Base-by-base conservation (phyloP, 2,329 filamentous ascomycete genomes). In the Pochonia chlamydosporia region DNA sequence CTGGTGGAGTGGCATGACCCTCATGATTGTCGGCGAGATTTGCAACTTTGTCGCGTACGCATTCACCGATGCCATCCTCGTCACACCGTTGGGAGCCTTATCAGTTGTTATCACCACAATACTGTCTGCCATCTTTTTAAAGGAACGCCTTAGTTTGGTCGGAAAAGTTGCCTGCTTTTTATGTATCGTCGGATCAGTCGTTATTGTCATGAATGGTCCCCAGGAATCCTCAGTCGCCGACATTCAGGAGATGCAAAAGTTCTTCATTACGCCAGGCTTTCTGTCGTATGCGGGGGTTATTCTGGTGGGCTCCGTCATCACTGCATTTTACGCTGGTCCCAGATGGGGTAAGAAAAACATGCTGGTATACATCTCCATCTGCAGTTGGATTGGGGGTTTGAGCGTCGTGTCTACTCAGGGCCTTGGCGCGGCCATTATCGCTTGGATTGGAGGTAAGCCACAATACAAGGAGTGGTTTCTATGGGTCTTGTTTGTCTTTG, bases 391-490 rank as follows among this genome's bases (percentile, higher is more conserved):
- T 51, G 93, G 93, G 54, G 93, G 91, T 1, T 73, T 97, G 61
- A 96, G 90, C 68, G 93, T 97, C 8, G 93, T 97, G 46, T 87
- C 89, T 14, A 97, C 91, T 3, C 92, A 97, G 67, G 93, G 93
- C 16, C 70, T 99, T 37, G 93, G 93, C 44, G 83, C 92, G 46
- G 92, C 92, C 16, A 91, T 99, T 53, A 79, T 96, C 47, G 88
- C 92, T 0, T 90, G 95, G 71, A 85, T 85, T 50, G 77, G 79
- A 16, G 93, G 92, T 14, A 81, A 82, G 43, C 77, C 84, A 2
- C 91, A 99, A 74, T 97, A 96, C 69, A 96, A 96, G 65, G 82
- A 97, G 64, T 97, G 92, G 92, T 99, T 99, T 62, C 70, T 95
- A 33, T 99, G 96, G 68, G 84, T 97, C 5, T 70, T 97, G 26